A percentile compares a stretch with the other conserved stretches of the same genome.
phyloP scores from a whole-genome alignment of 306 rosid species.

The Citrullus mucosospermus region DNA sequence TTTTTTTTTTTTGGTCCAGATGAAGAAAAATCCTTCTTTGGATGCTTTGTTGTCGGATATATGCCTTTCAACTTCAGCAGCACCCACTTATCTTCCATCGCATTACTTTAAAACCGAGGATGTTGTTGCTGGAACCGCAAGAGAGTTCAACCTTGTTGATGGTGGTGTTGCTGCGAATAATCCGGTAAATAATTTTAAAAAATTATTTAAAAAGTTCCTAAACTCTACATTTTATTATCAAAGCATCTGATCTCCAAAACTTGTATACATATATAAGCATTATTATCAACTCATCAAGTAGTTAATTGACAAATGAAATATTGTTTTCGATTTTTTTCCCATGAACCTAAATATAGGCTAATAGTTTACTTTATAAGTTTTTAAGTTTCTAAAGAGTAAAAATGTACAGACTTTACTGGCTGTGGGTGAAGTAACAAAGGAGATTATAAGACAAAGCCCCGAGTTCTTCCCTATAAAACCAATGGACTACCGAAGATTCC shows the following conservation, averaged over 20 bases:
- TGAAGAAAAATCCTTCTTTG: constrained; percentile 13
- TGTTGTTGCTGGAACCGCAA: constrained; percentile 1
- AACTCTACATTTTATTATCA: too few relatives aligned
- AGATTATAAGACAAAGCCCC: constrained; percentile 9
- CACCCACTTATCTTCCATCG: constrained; percentile 51
- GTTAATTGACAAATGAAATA: too few relatives aligned
- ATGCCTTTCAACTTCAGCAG: constrained; percentile 47
- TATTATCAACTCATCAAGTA: too few relatives aligned
- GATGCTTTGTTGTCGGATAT: constrained; percentile 39
- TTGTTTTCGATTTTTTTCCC: too few relatives aligned
- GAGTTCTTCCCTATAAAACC: constrained; percentile 16
- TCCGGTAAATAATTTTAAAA: constrained; percentile 24
- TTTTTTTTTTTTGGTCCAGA: background rate
- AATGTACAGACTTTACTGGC: constrained; percentile 20
- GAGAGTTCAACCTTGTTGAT: constrained; percentile 46
- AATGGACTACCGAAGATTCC: constrained; percentile 14
- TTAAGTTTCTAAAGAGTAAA: background rate
- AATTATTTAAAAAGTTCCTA: too few relatives aligned
- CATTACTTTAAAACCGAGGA: constrained; percentile 24
- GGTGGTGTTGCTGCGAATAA: constrained; percentile 64
- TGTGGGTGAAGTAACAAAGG: constrained; percentile 16
- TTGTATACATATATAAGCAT: too few relatives aligned
- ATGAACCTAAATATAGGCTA: too few relatives aligned
- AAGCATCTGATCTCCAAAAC: too few relatives aligned
- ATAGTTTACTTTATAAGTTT: background rate